Evolutionary conservation across 2,329 filamentous ascomycete species (phyloP).

Genomic region (Neofusicoccum sp.): DNA sequence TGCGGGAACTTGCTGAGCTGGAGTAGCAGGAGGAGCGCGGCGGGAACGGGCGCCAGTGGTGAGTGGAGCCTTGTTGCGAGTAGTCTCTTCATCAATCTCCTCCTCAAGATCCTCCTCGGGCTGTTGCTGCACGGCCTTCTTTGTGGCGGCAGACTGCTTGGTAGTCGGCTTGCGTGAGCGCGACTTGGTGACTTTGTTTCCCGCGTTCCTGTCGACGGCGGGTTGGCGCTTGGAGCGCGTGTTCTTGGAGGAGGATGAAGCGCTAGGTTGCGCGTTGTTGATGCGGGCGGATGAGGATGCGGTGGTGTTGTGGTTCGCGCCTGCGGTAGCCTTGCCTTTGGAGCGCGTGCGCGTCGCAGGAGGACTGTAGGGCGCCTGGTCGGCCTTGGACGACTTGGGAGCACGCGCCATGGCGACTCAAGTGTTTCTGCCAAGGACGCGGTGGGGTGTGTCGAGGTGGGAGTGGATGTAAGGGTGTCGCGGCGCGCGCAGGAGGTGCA

Average conservation of each 20-base stretch:
- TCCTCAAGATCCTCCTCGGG: background rate
- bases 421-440: background rate
- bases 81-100: too few species aligned
- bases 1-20: background rate
- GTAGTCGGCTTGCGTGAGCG: background rate
- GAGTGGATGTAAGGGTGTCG: background rate
- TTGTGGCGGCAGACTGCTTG: background rate
- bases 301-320: background rate
- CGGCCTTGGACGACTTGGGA: background rate
- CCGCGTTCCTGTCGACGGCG: background rate
- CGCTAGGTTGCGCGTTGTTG: too few species aligned
- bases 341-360: constrained; percentile 6
- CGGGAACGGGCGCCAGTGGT: too few species aligned
- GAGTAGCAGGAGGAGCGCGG: too few species aligned
- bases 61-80: too few species aligned
- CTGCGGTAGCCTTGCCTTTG: background rate
- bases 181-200: constrained; percentile 12
- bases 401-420: constrained; percentile 8
- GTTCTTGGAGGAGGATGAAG: background rate
- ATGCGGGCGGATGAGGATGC: background rate
- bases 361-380: background rate
- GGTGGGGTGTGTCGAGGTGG: background rate
- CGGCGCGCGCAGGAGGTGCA: constrained; percentile 6
- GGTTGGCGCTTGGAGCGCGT: background rate
- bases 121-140: background rate